phyloP scores from a whole-genome alignment of 768 basidiomycete species.

The Grammothele lineata region DNA sequence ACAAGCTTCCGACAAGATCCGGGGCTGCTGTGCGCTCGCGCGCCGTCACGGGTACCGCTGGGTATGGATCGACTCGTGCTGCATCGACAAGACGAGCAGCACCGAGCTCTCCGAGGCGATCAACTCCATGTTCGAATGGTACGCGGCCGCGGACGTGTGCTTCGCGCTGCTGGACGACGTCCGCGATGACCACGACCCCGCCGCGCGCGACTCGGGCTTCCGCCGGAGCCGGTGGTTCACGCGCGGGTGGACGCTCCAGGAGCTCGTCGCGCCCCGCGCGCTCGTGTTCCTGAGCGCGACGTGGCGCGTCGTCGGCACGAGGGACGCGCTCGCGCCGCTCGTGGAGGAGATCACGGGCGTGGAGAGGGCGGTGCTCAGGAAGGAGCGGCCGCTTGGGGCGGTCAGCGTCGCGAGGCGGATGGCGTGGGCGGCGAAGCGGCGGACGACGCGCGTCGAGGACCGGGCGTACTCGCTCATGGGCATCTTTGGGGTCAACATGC shows the following conservation, averaged over 20 bases:
- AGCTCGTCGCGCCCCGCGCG: slow-evolving; percentile 12
- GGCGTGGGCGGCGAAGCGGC: slow-evolving; percentile 14
- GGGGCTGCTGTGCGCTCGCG: slow-evolving; percentile 8
- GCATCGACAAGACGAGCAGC: slow-evolving; percentile 17
- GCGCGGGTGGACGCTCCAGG: slow-evolving; percentile 14
- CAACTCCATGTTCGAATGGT: slow-evolving; percentile 17
- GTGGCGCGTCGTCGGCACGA: slow-evolving; percentile 10
- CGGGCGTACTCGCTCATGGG: slow-evolving; percentile 15
- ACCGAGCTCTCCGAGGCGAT: slow-evolving; percentile 13
- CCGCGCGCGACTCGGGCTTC: slow-evolving; percentile 7
- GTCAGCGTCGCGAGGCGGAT: slow-evolving; percentile 13
- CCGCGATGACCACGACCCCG: slow-evolving; percentile 9
- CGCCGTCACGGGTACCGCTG: slow-evolving; percentile 7
- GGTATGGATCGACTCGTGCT: slow-evolving; percentile 15
- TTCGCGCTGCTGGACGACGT: slow-evolving; percentile 13
- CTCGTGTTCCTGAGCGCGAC: slow-evolving; percentile 6
- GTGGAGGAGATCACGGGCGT: slow-evolving; percentile 10
- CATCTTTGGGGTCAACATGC: slow-evolving; percentile 14
- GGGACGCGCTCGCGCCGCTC: slow-evolving; percentile 4
- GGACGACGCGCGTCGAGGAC: slow-evolving; percentile 12
- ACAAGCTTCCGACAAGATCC: slow-evolving; percentile 1
- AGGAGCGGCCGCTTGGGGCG: slow-evolving; percentile 1
- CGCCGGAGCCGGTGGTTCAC: slow-evolving; percentile 15
- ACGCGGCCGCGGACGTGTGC: slow-evolving; percentile 14
- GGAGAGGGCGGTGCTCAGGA: slow-evolving; percentile 1